Base-by-base conservation (phyloP, 805 yeast species). In the Clavispora fructus region DNA sequence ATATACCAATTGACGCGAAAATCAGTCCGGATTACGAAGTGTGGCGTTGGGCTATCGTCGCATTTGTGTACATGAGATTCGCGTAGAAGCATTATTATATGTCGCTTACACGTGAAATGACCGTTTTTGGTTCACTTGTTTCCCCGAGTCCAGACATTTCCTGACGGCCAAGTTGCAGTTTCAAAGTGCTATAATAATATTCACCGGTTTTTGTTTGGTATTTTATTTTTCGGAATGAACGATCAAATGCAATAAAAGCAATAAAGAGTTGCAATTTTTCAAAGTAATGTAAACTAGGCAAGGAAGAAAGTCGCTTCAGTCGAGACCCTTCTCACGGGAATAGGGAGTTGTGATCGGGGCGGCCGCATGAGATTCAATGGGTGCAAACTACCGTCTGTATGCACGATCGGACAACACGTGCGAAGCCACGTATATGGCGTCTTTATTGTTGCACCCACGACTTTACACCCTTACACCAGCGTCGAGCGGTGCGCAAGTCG, bases 401-500 rank as follows among this genome's bases (percentile, higher is more conserved):
- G 25, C 37, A 33, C 17, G n/a, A 12, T 9, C 1, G 16, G 2
- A 5, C 13, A 16, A 14, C 37, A 33, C 37, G 37, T 33, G 37
- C 37, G 7, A 16, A 2, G 9, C 7, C 13, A 23, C 13, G 23
- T 33, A 33, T 8, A 33, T 33, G 13, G 25, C 37, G 37, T 33
- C 23, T 14, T 26, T 37, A 7, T 7, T 37, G 13, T 7, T 17
- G 2, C 7, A n/a, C 17, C 29, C 40, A 51, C 37, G 37, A 33
- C 37, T 33, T 33, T 16, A 11, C 37, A 33, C 37, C 37, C 37
- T 16, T 33, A 33, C 37, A 33, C 37, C 37, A 33, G 19, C 37
- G 25, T 16, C 23, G 37, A 17, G 14, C 37, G 11, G 25, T 7
- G 37, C 23, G 25, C 11, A 4, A 17, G 57, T 52, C 57, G 57